Evolutionary conservation across 169 alveolate genomes (phyloP).

Genomic region (Eimeria brunetti): DNA sequence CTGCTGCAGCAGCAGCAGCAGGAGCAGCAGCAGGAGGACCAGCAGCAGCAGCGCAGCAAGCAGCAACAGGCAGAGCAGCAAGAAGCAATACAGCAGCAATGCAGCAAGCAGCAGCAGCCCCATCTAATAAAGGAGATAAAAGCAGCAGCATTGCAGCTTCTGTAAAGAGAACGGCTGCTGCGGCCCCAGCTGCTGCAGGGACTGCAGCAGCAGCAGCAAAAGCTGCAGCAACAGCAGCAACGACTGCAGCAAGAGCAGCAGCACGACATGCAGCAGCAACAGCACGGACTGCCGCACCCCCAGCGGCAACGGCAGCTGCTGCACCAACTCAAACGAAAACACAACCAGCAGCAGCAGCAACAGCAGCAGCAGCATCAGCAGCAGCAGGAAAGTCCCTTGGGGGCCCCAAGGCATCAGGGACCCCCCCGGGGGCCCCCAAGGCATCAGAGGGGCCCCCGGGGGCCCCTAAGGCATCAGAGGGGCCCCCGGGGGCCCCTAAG

Average conservation of each 20-base stretch:
- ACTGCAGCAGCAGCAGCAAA: no score
- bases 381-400: no score
- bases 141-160: background rate
- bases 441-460: no score
- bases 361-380: background rate
- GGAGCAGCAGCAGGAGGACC: background rate
- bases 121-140: background rate
- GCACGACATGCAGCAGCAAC: background rate
- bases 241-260: background rate
- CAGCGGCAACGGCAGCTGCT: background rate
- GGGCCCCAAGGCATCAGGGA: no score
- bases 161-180: background rate
- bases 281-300: no score
- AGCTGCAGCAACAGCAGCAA: background rate
- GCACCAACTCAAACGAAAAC: background rate
- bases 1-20: background rate
- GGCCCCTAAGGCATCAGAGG: no score
- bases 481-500: no score
- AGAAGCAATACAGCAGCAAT: no score
- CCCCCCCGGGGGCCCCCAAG: no score
- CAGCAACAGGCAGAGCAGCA: background rate
- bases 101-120: no score
- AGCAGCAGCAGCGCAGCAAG: background rate
- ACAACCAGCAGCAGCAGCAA: background rate
- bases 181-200: background rate